These are phyloP conservation scores for Tilletia setariae DNA, from an alignment of 1,284 basidiomycete species.

Conservation along the genomic window DNA sequence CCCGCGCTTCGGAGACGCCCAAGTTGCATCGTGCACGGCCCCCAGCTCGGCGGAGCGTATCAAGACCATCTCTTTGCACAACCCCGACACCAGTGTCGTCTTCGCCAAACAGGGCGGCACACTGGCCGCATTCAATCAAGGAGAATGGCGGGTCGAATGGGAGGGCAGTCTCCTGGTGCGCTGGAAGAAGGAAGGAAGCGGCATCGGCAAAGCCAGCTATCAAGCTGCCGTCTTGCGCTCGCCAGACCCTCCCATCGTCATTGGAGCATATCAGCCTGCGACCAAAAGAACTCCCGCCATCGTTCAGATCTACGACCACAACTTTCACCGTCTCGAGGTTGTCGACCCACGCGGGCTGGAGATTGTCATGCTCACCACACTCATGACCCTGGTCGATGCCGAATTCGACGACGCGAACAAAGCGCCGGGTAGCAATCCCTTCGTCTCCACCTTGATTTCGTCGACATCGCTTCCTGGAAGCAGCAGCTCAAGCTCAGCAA, in stretches of 20 bases:
- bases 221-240: background rate
- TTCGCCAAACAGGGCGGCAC: constrained; percentile 10
- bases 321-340: constrained; percentile 1
- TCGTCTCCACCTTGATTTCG: background rate
- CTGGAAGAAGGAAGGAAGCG: constrained; percentile 2
- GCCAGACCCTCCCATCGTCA: constrained; percentile 12
- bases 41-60: background rate
- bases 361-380: background rate
- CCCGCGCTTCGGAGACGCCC: constrained; percentile 4
- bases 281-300: background rate
- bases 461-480: background rate
- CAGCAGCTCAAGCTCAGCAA: background rate
- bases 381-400: constrained; percentile 1
- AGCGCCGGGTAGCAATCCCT: background rate
- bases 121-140: constrained; percentile 7
- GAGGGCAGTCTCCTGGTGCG: background rate
- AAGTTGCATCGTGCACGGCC: background rate
- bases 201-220: background rate
- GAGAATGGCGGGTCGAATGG: constrained; percentile 15
- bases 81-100: background rate
- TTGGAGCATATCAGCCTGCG: background rate
- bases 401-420: constrained; percentile 12
- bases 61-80: constrained; percentile 9
- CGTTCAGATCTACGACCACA: constrained; percentile 15
- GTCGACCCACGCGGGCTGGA: constrained; percentile 10